Evolutionary conservation across 1,139 yeast genomes (phyloP), one percentile per base, ranked within the genome.

Genomic region (Candida glucosophila): DNA sequence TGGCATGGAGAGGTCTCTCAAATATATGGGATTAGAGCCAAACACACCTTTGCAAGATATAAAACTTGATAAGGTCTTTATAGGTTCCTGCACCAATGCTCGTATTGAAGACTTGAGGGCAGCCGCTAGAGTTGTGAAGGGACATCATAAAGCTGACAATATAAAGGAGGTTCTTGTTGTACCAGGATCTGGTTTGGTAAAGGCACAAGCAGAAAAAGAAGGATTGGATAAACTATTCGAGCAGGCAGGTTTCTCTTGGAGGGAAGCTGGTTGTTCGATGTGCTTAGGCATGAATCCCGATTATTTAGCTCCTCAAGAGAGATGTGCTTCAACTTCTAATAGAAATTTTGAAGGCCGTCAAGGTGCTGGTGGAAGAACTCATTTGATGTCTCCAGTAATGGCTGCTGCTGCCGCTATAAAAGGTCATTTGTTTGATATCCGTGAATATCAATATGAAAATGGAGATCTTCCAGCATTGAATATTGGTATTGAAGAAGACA

Each of bases 221-320:
- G 98, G 98, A 28, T 70, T 90, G 31, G 92, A 90, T 53, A 82
- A 83, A 63, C 72, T 90, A 34, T 90, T 90, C 45, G 75, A 67
- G 45, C 85, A 74, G 27, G 97, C 98, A 30, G 97, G 95, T 15
- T 90, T 90, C 50, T 86, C 81, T 44, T 90, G 98, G 98, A 80
- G 98, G 66, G 98, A 90, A 63, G 97, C 98, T 37, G 98, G 98
- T 35, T 90, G 98, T 61, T 88, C 97, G 26, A 90, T 90, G 98
- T 90, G 98, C 63, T 73, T 90, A 33, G 98, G 98, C 58, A 90
- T 90, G 98, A 90, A 90, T 61, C 96, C 97, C 21, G 98, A 90
- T 63, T 88, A 90, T 44, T 72, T 90, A 47, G 75, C 78, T 34
- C 97, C 97, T 23, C 73, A 81, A 49, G 98, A 90, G 58, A 77